These are phyloP conservation scores for Isochrysis galbana DNA, from an alignment of 78 protist species.

Conservation along the genomic window DNA sequence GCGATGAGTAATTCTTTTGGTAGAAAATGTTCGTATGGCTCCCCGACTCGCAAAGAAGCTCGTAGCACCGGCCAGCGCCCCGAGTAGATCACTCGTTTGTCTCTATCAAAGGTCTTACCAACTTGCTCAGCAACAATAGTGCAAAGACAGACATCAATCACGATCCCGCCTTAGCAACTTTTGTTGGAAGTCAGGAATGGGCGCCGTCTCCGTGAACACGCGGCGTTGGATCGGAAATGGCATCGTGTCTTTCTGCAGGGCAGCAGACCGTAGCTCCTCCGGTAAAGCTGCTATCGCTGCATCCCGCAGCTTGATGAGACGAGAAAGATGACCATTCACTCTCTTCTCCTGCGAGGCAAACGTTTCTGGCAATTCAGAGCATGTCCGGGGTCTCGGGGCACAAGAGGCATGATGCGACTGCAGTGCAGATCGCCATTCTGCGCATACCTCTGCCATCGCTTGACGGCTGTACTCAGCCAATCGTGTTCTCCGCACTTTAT, in stretches of 20 bases:
- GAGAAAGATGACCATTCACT: not conserved
- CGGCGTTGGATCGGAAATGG: not conserved
- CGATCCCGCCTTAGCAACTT: not conserved
- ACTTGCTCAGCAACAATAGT: too few species aligned
- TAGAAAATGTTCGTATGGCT: too few species aligned
- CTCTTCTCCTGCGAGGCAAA: not conserved
- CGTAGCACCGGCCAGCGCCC: too few species aligned
- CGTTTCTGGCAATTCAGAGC: not conserved
- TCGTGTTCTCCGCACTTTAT: not conserved
- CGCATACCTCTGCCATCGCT: not conserved
- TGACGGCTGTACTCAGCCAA: not conserved
- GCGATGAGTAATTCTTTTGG: too few species aligned
- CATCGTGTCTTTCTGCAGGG: not conserved
- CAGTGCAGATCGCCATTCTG: too few species aligned
- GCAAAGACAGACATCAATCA: too few species aligned
- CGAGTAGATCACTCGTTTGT: too few species aligned
- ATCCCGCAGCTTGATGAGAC: not conserved
- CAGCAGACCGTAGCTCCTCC: not conserved
- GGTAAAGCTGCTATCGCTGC: not conserved
- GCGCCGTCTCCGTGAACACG: not conserved
- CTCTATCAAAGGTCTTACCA: too few species aligned
- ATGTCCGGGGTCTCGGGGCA: not conserved
- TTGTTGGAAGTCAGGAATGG: not conserved
- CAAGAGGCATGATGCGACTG: too few species aligned
- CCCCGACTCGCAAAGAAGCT: too few species aligned